phyloP scores from a whole-genome alignment of 768 basidiomycete genomes.

The Tylopilus balloui region DNA sequence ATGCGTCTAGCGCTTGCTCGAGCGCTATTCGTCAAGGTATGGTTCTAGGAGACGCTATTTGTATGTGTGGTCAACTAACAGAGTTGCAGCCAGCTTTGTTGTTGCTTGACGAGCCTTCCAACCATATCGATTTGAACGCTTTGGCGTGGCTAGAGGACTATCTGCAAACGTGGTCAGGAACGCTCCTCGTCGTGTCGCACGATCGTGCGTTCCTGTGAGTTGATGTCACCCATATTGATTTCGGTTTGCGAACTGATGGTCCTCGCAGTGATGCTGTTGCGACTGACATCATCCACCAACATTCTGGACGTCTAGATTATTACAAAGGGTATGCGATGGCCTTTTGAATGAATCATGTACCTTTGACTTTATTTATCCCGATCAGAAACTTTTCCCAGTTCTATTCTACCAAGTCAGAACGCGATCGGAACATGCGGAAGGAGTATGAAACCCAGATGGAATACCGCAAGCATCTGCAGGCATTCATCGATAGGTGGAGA shows the following conservation, averaged over 20 bases:
- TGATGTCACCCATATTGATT: background rate
- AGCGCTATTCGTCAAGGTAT: conserved; percentile 91
- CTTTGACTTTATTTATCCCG: background rate
- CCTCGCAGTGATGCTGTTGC: conserved; percentile 79
- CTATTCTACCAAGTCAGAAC: conserved; percentile 96
- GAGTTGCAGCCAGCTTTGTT: conserved; percentile 60
- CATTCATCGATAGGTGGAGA: conserved; percentile 97
- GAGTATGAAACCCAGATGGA: conserved; percentile 97
- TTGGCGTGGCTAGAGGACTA: conserved; percentile 98
- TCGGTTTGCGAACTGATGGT: background rate
- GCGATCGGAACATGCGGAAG: conserved; percentile 84
- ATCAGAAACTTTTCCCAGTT: conserved; percentile 93
- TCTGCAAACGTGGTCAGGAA: conserved; percentile 90
- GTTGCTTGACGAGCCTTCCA: conserved; percentile 90
- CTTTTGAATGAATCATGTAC: background rate
- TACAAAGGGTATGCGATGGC: conserved; percentile 74
- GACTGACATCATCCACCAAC: conserved; percentile 97
- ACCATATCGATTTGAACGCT: conserved; percentile 95
- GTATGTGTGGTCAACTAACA: conserved; percentile 4
- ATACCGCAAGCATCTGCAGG: conserved; percentile 92
- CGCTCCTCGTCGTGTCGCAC: conserved; percentile 94
- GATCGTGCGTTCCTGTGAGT: conserved; percentile 91
- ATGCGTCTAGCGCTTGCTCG: conserved; percentile 96
- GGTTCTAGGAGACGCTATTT: background rate
- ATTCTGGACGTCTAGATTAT: conserved; percentile 89